phyloP scores from a whole-genome alignment of 2,329 filamentous ascomycete species.

The Plectosphaerella sp. region DNA sequence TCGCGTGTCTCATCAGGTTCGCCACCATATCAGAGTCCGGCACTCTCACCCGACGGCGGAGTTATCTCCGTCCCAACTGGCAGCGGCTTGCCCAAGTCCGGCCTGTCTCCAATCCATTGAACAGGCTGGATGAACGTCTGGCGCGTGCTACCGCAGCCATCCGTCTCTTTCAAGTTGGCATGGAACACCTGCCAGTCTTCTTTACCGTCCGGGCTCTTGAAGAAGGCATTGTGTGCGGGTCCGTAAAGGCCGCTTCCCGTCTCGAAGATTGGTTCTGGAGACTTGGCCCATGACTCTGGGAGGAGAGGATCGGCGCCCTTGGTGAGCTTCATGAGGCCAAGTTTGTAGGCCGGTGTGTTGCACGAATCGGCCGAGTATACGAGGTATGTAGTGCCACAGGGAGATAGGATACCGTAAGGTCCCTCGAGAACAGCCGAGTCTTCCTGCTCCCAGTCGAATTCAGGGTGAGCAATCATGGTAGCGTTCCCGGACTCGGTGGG shows the following conservation, averaged over 20 bases:
- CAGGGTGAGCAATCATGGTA: slow-evolving; percentile 12
- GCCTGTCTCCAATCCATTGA: slow-evolving; percentile 6
- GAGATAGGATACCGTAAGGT: slow-evolving; percentile 9
- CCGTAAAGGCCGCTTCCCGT: slow-evolving; percentile 13
- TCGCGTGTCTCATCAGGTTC: too few species aligned
- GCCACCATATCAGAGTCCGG: too few species aligned
- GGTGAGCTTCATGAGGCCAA: slow-evolving; percentile 9
- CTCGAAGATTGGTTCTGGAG: slow-evolving; percentile 7
- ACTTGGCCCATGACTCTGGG: slow-evolving; percentile 10
- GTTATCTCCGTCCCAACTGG: slow-evolving; percentile 1
- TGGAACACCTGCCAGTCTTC: slow-evolving; percentile 15
- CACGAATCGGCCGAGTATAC: slow-evolving; percentile 14
- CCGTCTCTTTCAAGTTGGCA: slow-evolving; percentile 7
- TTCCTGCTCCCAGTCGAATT: slow-evolving; percentile 11
- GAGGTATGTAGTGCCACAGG: slow-evolving; percentile 10
- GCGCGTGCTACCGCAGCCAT: slow-evolving; percentile 5
- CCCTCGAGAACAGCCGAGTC: slow-evolving; percentile 12
- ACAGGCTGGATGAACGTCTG: slow-evolving; percentile 13
- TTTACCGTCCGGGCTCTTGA: slow-evolving; percentile 15
- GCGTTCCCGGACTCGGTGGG: slow-evolving; percentile 8
- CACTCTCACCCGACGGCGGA: background rate
- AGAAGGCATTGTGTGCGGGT: slow-evolving; percentile 14
- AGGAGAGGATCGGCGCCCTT: slow-evolving; percentile 7
- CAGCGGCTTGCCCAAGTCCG: background rate
- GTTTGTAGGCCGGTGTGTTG: slow-evolving; percentile 12